Percentiles rank a stretch among this genome's conserved stretches.
These are phyloP conservation scores for Theobroma grandiflorum DNA, from an alignment of 441 rosid genomes.

Conservation along the genomic window DNA sequence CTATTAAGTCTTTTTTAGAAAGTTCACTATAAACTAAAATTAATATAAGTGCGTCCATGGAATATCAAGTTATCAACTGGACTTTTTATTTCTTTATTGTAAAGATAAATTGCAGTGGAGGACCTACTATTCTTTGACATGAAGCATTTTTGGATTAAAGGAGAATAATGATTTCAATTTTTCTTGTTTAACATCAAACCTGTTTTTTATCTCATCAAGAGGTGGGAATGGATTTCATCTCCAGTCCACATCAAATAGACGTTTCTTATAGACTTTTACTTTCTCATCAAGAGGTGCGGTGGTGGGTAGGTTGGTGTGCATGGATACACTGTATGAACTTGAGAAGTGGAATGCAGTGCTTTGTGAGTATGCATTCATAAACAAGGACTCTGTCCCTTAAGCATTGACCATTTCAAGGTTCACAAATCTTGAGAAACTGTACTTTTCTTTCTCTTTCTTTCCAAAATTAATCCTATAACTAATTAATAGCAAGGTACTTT, in stretches of 20 bases:
- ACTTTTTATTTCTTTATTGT: constrained; percentile 14
- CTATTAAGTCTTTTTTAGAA: background rate
- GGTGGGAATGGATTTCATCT: background rate
- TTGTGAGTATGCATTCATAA: background rate
- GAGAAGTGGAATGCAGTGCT: too few species aligned
- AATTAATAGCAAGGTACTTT: background rate
- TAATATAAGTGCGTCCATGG: background rate
- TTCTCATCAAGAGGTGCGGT: background rate
- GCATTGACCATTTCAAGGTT: background rate
- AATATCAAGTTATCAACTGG: background rate
- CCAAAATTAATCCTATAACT: background rate
- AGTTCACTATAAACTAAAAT: background rate
- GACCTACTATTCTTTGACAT: background rate
- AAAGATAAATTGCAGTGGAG: background rate
- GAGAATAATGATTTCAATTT: constrained; percentile 3
- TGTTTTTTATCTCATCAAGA: background rate
- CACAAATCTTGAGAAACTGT: background rate
- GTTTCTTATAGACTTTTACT: background rate
- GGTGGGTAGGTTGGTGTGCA: background rate
- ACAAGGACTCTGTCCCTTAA: background rate
- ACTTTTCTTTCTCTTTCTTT: background rate
- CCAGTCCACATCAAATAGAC: background rate
- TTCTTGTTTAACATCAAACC: background rate
- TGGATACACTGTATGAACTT: too few species aligned
- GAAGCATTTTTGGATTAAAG: background rate